phyloP scores from a whole-genome alignment of 768 basidiomycete species.

The Tylopilus balloui region DNA sequence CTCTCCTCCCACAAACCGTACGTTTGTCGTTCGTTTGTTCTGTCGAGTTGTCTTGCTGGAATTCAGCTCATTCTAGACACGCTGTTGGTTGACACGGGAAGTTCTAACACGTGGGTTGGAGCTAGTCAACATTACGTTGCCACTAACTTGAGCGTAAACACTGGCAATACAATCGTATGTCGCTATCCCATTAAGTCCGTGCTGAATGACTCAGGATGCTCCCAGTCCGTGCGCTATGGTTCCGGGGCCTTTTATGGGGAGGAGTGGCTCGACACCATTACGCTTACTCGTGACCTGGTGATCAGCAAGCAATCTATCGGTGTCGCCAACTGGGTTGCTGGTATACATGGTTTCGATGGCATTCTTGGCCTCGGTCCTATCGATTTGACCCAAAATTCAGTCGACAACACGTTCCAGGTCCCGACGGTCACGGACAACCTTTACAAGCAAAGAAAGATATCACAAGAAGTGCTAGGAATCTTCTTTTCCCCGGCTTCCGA shows the following conservation, averaged over 20 bases:
- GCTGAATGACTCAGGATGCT: not conserved
- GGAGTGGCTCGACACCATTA: slow-evolving; percentile 15
- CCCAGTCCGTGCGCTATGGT: not conserved
- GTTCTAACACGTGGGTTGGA: slow-evolving; percentile 32
- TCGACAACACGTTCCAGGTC: slow-evolving; percentile 12
- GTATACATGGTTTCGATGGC: slow-evolving; percentile 37
- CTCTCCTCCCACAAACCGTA: slow-evolving; percentile 27
- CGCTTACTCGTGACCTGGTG: slow-evolving; percentile 2
- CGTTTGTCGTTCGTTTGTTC: slow-evolving; percentile 4
- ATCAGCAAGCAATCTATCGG: slow-evolving; percentile 33
- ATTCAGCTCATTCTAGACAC: slow-evolving; percentile 24
- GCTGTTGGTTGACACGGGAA: slow-evolving; percentile 32
- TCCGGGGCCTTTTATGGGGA: slow-evolving; percentile 6
- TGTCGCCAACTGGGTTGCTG: slow-evolving; percentile 26
- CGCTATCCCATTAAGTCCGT: not conserved
- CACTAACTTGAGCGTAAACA: slow-evolving; percentile 17
- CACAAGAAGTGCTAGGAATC: not conserved
- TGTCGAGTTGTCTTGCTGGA: no score
- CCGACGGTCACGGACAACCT: slow-evolving; percentile 38
- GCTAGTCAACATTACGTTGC: slow-evolving; percentile 17
- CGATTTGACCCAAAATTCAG: slow-evolving; percentile 30
- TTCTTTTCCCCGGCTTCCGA: not conserved
- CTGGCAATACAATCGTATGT: slow-evolving; percentile 23
- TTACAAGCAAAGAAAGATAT: slow-evolving; percentile 18
- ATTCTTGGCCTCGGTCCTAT: slow-evolving; percentile 37